Conservation (phyloP, 1,284 basidiomycete species). For the Phenoliferia sp. region DNA sequence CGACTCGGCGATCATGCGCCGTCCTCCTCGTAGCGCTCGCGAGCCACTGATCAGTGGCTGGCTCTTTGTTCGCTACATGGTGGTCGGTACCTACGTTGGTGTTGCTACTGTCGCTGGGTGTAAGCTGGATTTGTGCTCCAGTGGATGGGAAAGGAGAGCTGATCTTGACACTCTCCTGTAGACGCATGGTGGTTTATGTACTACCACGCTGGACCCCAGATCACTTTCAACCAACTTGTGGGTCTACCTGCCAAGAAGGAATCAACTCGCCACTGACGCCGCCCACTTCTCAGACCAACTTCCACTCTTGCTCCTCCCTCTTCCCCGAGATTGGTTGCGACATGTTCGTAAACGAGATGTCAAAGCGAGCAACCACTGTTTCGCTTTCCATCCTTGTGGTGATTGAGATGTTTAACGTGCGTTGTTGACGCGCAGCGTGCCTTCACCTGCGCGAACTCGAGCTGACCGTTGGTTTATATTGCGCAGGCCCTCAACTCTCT, state of each 20-base stretch:
- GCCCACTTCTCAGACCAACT: conserved; percentile 65
- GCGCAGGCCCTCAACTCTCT: conserved; percentile 64
- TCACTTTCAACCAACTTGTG: conserved; percentile 86
- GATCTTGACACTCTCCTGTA: not conserved
- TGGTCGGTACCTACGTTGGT: conserved; percentile 91
- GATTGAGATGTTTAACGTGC: conserved; percentile 98
- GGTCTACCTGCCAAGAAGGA: conserved; percentile 42
- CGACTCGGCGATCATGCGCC: conserved; percentile 91
- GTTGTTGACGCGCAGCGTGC: not conserved
- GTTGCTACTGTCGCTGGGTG: conserved; percentile 84
- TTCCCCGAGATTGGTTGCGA: conserved; percentile 88
- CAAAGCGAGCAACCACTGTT: conserved; percentile 88
- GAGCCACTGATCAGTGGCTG: conserved; percentile 89
- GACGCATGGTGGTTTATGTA: conserved; percentile 88
- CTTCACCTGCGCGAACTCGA: not conserved
- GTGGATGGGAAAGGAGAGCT: not conserved
- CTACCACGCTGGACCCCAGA: conserved; percentile 84
- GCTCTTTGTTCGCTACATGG: conserved; percentile 92
- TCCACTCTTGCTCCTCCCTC: conserved; percentile 75
- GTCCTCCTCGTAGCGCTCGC: conserved; percentile 77
- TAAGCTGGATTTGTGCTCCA: not conserved
- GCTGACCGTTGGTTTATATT: not conserved
- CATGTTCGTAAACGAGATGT: conserved; percentile 84
- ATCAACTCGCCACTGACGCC: too few relatives aligned
- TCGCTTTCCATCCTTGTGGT: conserved; percentile 86